phyloP scores from a whole-genome alignment of 257 asterid species.

The Coffea canephora region DNA sequence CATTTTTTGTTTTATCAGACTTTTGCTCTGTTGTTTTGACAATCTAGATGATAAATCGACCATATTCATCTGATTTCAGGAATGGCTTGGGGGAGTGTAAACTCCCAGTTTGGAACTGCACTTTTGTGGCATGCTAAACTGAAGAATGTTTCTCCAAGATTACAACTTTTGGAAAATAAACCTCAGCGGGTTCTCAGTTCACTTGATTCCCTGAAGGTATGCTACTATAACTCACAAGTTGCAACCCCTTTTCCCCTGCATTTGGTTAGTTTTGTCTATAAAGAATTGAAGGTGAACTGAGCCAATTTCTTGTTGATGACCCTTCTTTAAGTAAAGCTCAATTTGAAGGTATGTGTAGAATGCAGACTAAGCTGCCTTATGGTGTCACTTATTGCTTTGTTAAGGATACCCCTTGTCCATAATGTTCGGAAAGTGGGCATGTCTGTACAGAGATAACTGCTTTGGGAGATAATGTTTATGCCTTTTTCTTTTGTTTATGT shows the following conservation, averaged over 20 bases:
- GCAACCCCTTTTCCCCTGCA: not conserved
- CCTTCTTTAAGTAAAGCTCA: not conserved
- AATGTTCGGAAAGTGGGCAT: too few species aligned
- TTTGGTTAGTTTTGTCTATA: not conserved
- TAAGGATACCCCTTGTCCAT: too few species aligned
- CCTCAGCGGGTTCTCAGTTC: slow-evolving; percentile 43
- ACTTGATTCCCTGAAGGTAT: slow-evolving; percentile 64
- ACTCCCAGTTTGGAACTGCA: slow-evolving; percentile 34
- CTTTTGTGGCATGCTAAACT: slow-evolving; percentile 29
- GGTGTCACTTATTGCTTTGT: not conserved
- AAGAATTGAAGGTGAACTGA: not conserved
- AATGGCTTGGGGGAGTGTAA: slow-evolving; percentile 53
- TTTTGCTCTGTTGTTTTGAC: not conserved
- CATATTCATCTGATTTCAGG: slow-evolving; percentile 31
- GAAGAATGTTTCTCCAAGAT: slow-evolving; percentile 30
- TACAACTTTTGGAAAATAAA: slow-evolving; percentile 32
- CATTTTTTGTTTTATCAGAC: not conserved
- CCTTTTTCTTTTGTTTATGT: too few species aligned
- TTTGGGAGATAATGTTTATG: not conserved
- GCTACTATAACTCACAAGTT: not conserved
- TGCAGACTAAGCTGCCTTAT: not conserved
- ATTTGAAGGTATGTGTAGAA: not conserved
- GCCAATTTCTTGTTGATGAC: not conserved
- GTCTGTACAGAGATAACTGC: not conserved
- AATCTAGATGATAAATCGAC: not conserved